A percentile compares a stretch with the other conserved stretches of the same genome.
Conservation (phyloP, 345 rosid species). For the Capsella bursapastoris region DNA sequence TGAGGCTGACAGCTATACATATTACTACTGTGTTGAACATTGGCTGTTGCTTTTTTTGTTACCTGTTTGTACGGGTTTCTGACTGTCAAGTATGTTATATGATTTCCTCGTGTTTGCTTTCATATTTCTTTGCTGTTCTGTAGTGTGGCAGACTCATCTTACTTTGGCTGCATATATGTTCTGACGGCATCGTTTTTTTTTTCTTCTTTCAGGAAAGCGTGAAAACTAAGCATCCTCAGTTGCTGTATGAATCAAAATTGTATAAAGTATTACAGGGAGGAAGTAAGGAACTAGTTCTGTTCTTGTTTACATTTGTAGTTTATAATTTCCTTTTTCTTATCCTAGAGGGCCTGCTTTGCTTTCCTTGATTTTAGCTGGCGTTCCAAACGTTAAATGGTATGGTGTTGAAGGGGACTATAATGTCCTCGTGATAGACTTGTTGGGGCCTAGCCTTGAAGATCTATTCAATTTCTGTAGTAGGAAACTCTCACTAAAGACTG, state of each 20-base stretch:
- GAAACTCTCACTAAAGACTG: conserved; percentile 85
- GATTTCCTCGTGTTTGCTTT: conserved; percentile 16
- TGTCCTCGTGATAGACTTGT: conserved; percentile 83
- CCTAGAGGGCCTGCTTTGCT: conserved; percentile 28
- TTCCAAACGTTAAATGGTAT: conserved; percentile 82
- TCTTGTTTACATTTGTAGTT: conserved; percentile 23
- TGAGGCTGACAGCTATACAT: conserved; percentile 38
- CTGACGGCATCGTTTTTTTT: conserved; percentile 28
- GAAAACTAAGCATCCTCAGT: conserved; percentile 96
- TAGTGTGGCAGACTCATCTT: conserved; percentile 11
- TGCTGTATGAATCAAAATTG: conserved; percentile 87
- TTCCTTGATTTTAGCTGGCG: conserved; percentile 64
- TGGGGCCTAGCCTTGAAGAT: conserved; percentile 96
- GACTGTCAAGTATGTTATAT: conserved; percentile 21
- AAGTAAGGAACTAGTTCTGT: conserved; percentile 56
- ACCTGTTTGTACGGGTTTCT: conserved; percentile 29
- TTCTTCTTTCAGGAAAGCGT: conserved; percentile 69
- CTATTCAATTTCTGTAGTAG: conserved; percentile 87
- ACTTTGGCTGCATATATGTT: not conserved
- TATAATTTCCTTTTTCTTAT: conserved; percentile 32
- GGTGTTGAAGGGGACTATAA: conserved; percentile 89
- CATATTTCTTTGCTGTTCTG: conserved; percentile 10
- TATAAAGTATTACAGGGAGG: conserved; percentile 95
- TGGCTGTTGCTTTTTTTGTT: conserved; percentile 25
- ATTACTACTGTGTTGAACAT: conserved; percentile 28